Evolutionary conservation across 2,329 filamentous ascomycete genomes (phyloP), one percentile per base, ranked within the genome.

Genomic region (Biscogniauxia sp.): DNA sequence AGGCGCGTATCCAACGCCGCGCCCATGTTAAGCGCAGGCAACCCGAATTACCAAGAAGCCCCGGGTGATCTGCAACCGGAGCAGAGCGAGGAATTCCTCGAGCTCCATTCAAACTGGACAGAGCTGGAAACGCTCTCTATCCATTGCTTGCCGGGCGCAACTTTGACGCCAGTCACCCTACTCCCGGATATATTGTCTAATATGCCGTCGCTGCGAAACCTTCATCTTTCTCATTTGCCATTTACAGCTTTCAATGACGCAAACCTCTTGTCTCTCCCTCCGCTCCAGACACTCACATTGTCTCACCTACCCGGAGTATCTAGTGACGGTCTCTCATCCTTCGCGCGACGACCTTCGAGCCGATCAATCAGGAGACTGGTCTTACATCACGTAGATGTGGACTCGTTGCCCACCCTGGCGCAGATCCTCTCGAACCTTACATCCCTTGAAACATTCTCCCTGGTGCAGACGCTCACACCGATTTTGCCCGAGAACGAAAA

Each of bases 171-270:
- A 0, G 75, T 79, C n/a, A 77, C 77, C 2, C 76, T 87, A 1
- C 76, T 89, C 28, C 76, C 78, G 3, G 78, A 79, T 53, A 79
- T 83, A 0, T 72, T 88, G 26, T 74, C 76, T 20, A 75, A 74
- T 20, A 76, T 89, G 28, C 82, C 85, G 0, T 78, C 79, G 0
- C 79, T 89, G 20, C 78, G 84, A 65, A 80, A 84, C 61, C 76
- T 89, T n/a, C 79, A 87, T 66, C 74, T 89, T 17, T 87, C 84
- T 20, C 79, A 81, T 56, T 75, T 89, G 1, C 81, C 86, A 0
- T 72, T 77, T 5, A 78, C 78, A n/a, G 78, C 83, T 20, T 88
- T 89, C 70, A 80, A 82, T 70, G 84, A 88, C 69, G 71, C 73
- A 3, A 82, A 79, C 51, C 78, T 89, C 7, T 73, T 86, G 23